Evolutionary conservation across 106 monocot species (phyloP).

Genomic region (Dendrobium nobile): DNA sequence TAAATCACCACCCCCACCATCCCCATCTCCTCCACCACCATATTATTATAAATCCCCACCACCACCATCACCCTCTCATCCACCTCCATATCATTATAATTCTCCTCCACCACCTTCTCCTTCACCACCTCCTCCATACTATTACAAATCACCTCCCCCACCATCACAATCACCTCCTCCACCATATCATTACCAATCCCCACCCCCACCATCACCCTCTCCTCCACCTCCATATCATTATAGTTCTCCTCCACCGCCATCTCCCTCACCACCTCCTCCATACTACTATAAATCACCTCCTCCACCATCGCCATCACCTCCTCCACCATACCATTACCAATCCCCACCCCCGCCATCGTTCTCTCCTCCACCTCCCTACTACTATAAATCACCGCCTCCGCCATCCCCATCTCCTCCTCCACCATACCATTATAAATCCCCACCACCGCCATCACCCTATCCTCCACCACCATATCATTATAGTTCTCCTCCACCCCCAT

Average conservation of each 20-base stretch:
- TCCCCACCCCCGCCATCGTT: neutral
- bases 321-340: neutral
- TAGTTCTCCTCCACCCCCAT: neutral
- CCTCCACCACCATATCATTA: neutral
- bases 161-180: conserved; percentile 1
- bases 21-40: neutral
- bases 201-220: neutral
- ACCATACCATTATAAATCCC: neutral
- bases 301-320: neutral
- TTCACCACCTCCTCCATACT: neutral
- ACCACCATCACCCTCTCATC: no score
- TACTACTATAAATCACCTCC: neutral
- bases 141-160: neutral
- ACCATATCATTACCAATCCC: neutral
- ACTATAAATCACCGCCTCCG: neutral
- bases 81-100: neutral
- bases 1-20: neutral
- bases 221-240: neutral
- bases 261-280: neutral
- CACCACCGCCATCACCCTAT: neutral
- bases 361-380: neutral
- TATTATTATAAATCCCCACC: neutral
- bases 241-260: neutral
- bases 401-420: conserved; percentile 5
- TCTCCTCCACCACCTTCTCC: neutral